A percentile compares a stretch with the other conserved stretches of the same genome.
phyloP scores from a whole-genome alignment of 2,329 filamentous ascomycete species.

The Neoarthrinium moseri region DNA sequence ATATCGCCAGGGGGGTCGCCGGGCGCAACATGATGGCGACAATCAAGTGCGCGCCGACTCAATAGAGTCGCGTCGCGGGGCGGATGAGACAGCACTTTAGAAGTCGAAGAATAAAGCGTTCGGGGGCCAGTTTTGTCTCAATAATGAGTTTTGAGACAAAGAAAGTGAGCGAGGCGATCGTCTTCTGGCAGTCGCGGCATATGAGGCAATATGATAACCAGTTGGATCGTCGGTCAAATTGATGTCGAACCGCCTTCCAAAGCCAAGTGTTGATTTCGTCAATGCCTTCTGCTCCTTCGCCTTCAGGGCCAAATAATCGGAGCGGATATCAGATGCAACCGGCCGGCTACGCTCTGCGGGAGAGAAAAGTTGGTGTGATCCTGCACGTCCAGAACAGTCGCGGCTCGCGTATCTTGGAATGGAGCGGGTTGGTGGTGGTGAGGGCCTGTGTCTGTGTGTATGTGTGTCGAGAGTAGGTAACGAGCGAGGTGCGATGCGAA shows the following conservation, averaged over 20 bases:
- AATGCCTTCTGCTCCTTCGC: too few relatives aligned
- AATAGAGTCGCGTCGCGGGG: slow-evolving; percentile 24
- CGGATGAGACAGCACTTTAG: slow-evolving; percentile 5
- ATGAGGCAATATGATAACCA: too few relatives aligned
- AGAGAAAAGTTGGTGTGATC: slow-evolving; percentile 1
- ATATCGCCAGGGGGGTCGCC: slow-evolving; percentile 83
- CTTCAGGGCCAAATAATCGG: too few relatives aligned
- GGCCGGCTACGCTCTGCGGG: too few relatives aligned
- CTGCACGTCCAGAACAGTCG: slow-evolving; percentile 4
- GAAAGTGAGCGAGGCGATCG: not conserved
- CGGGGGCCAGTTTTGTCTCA: not conserved
- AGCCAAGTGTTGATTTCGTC: too few relatives aligned
- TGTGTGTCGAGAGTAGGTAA: not conserved
- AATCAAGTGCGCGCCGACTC: slow-evolving; percentile 29
- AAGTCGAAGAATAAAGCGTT: too few relatives aligned
- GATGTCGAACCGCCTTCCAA: too few relatives aligned
- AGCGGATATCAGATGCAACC: too few relatives aligned
- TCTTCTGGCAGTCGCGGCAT: not conserved
- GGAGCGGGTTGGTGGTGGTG: not conserved
- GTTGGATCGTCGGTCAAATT: too few relatives aligned
- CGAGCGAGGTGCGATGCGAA: slow-evolving; percentile 9
- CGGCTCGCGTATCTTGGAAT: not conserved
- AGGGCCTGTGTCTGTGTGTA: not conserved
- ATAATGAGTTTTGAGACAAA: not conserved
- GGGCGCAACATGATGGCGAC: slow-evolving; percentile 75